A percentile compares a stretch with the other conserved stretches of the same genome.
These are phyloP conservation scores for Monilinia fructigena DNA, from an alignment of 2,329 filamentous ascomycete genomes.

Conservation along the genomic window DNA sequence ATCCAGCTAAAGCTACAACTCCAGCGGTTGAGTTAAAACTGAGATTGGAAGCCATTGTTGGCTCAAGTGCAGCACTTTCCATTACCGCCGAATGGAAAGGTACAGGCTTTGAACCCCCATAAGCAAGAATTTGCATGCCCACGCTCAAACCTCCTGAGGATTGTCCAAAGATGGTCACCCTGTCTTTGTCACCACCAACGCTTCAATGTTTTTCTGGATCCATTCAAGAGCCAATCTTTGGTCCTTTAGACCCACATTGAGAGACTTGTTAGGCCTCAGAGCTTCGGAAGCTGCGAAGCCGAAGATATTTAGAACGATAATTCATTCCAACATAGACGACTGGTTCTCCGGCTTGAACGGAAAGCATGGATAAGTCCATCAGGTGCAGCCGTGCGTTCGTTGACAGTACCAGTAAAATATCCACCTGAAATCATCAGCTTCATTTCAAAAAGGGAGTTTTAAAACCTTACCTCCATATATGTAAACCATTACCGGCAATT, in stretches of 20 bases:
- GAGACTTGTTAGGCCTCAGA: constrained; percentile 39
- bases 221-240: constrained; percentile 49
- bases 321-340: constrained; percentile 59
- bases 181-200: constrained; percentile 55
- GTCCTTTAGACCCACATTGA: constrained; percentile 42
- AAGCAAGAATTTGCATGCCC: constrained; percentile 50
- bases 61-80: constrained; percentile 51
- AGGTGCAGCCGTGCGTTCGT: constrained; percentile 38
- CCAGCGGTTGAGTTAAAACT: constrained; percentile 48
- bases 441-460: constrained; percentile 24
- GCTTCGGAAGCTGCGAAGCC: constrained; percentile 65
- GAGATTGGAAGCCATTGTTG: constrained; percentile 50
- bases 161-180: constrained; percentile 61
- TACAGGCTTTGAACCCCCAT: constrained; percentile 45
- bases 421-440: constrained; percentile 22
- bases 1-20: constrained; percentile 46
- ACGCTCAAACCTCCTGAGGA: constrained; percentile 51
- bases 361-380: constrained; percentile 50
- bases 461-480: constrained; percentile 60
- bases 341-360: constrained; percentile 46
- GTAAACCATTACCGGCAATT: constrained; percentile 65
- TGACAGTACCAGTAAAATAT: constrained; percentile 24
- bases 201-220: constrained; percentile 56
- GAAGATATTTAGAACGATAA: constrained; percentile 51
- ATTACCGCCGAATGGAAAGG: constrained; percentile 50